Percentiles rank a stretch among this genome's conserved stretches.
phyloP scores from a whole-genome alignment of 352 stramenopile species.

The Globisporangium uncinulatum region DNA sequence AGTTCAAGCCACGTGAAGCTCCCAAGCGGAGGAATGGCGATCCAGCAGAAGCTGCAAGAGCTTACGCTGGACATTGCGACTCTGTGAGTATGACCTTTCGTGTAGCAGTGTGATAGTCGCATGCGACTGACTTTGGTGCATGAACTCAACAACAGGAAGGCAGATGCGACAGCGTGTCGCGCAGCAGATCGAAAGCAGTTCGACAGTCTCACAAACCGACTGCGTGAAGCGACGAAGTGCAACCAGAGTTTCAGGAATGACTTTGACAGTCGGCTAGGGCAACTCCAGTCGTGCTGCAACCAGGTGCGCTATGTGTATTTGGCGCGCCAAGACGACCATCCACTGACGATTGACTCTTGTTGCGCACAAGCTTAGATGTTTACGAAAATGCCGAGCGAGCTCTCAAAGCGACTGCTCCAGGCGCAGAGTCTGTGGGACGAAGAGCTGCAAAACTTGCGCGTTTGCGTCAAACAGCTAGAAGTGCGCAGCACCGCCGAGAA shows the following conservation, averaged over 20 bases:
- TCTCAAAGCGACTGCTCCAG: conserved; percentile 40
- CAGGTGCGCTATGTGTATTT: conserved; percentile 16
- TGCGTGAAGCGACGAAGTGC: conserved; percentile 43
- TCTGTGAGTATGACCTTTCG: conserved; percentile 20
- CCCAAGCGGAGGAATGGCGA: conserved; percentile 13
- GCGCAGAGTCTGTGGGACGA: conserved; percentile 35
- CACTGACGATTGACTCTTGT: not conserved
- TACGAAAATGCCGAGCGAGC: conserved; percentile 44
- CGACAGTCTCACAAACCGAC: conserved; percentile 46
- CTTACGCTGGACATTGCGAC: conserved; percentile 26
- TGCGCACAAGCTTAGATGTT: conserved; percentile 22
- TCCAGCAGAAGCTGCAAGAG: conserved; percentile 37
- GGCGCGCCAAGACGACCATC: too few relatives aligned
- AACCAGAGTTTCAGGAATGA: conserved; percentile 36
- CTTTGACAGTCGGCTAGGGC: conserved; percentile 35
- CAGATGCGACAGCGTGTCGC: conserved; percentile 30
- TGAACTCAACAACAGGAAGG: conserved; percentile 21
- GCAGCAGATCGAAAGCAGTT: conserved; percentile 54
- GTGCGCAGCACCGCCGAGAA: not conserved
- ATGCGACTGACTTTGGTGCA: not conserved
- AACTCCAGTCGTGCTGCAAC: conserved; percentile 30
- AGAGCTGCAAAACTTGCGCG: conserved; percentile 30
- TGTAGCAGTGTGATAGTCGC: too few relatives aligned
- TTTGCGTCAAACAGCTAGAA: conserved; percentile 28
- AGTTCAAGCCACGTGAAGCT: conserved; percentile 10